These are phyloP conservation scores for Gentiana macrophylla DNA, from an alignment of 257 asterid species.

Conservation along the genomic window DNA sequence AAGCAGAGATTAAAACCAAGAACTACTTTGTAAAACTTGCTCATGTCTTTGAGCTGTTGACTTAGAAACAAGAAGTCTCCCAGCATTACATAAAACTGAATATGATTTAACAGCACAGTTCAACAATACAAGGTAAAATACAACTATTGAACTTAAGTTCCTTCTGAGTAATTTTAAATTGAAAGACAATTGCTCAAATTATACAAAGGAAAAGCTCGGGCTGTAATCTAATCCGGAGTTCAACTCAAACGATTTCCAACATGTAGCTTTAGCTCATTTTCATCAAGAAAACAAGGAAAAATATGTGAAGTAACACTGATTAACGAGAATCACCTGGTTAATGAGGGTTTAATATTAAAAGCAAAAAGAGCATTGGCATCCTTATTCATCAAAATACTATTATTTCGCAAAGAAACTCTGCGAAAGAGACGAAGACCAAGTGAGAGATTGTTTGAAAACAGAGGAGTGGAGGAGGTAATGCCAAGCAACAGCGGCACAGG, in stretches of 20 bases:
- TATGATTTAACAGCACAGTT: background rate
- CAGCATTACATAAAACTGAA: background rate
- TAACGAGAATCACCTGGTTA: constrained; percentile 1
- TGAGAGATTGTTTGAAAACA: background rate
- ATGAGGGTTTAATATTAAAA: background rate
- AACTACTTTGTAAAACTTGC: background rate
- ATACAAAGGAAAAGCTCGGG: background rate
- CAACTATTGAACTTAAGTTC: background rate
- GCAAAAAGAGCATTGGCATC: background rate
- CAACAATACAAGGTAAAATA: background rate
- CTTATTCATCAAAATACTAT: background rate
- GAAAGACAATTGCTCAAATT: background rate
- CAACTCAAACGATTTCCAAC: background rate
- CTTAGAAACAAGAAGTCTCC: background rate
- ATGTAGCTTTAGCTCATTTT: background rate
- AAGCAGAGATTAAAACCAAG: background rate
- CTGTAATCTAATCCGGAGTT: background rate
- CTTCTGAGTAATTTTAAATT: background rate
- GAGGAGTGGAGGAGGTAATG: background rate
- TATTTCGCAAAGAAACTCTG: background rate
- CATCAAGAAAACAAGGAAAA: background rate
- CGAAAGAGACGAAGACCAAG: background rate
- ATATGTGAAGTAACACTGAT: background rate
- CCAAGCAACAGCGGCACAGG: constrained; percentile 7
- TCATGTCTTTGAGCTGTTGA: no score